Conservation (phyloP, 2,329 filamentous ascomycete species). For the Penicillium sp. region DNA sequence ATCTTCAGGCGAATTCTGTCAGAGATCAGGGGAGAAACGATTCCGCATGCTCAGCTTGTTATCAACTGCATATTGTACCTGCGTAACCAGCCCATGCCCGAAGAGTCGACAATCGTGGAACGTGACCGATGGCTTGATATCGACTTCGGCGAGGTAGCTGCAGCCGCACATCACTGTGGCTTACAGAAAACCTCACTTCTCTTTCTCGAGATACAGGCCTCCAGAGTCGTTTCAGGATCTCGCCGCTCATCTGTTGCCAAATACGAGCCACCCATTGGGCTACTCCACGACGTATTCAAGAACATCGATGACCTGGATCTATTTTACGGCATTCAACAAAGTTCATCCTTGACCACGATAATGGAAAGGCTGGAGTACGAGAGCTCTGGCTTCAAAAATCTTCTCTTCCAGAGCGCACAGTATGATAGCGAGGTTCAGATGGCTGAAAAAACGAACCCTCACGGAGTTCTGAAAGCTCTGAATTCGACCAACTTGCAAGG, state of each 20-base stretch:
- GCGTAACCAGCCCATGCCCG: conserved; percentile 71
- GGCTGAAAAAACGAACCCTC: conserved; percentile 58
- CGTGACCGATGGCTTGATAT: conserved; percentile 82
- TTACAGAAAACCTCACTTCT: conserved; percentile 86
- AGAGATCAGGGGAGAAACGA: conserved; percentile 41
- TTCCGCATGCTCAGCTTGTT: conserved; percentile 67
- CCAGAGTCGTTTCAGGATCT: conserved; percentile 57
- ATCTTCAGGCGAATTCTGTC: conserved; percentile 65
- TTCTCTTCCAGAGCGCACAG: conserved; percentile 86
- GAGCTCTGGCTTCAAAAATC: conserved; percentile 77
- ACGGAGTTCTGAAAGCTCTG: conserved; percentile 72
- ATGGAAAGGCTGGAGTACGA: conserved; percentile 85
- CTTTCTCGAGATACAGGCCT: conserved; percentile 71
- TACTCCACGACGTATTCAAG: conserved; percentile 80
- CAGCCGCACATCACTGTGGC: conserved; percentile 71
- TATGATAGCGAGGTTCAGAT: conserved; percentile 78
- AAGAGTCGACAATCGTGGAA: conserved; percentile 75
- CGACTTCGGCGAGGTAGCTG: conserved; percentile 67
- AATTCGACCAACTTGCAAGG: conserved; percentile 80
- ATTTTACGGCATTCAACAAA: conserved; percentile 86
- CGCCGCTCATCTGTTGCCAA: conserved; percentile 64
- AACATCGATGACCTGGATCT: conserved; percentile 94
- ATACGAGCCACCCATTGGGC: conserved; percentile 58
- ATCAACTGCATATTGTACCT: conserved; percentile 83
- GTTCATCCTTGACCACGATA: conserved; percentile 72